Percentiles rank a stretch among this genome's conserved stretches.
phyloP scores from a whole-genome alignment of 2,329 filamentous ascomycete genomes.

The Ophiostoma sp. region DNA sequence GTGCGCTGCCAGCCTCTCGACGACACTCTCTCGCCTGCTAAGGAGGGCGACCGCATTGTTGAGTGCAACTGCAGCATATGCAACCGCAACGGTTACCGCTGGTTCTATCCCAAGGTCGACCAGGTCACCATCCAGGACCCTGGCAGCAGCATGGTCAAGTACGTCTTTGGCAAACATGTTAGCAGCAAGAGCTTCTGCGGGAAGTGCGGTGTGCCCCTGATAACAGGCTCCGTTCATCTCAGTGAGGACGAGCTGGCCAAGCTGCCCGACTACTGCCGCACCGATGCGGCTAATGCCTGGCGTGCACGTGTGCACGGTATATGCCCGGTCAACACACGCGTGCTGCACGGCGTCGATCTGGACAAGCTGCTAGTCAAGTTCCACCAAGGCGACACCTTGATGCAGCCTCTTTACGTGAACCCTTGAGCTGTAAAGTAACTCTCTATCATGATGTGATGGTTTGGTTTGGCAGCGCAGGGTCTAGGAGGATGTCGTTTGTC shows the following conservation, averaged over 20 bases:
- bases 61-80: slow-evolving; percentile 52
- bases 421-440: slow-evolving; percentile 28
- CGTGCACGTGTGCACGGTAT: slow-evolving; percentile 23
- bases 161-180: slow-evolving; percentile 35
- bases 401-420: slow-evolving; percentile 39
- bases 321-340: slow-evolving; percentile 38
- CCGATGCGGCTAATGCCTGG: slow-evolving; percentile 9
- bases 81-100: slow-evolving; percentile 40
- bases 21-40: slow-evolving; percentile 27
- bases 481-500: too few relatives aligned
- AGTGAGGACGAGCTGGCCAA: slow-evolving; percentile 36
- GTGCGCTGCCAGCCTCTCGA: slow-evolving; percentile 39
- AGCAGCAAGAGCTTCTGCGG: slow-evolving; percentile 45
- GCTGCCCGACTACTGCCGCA: slow-evolving; percentile 30
- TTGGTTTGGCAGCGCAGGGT: too few relatives aligned
- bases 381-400: slow-evolving; percentile 30
- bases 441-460: too few relatives aligned
- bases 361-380: slow-evolving; percentile 26
- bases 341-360: slow-evolving; percentile 38
- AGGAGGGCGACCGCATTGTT: slow-evolving; percentile 27
- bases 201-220: slow-evolving; percentile 43
- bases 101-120: slow-evolving; percentile 40
- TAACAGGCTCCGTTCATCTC: slow-evolving; percentile 31
- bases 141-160: slow-evolving; percentile 39
- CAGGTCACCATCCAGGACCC: slow-evolving; percentile 39